Evolutionary conservation across 129 eudicot genomes (phyloP).

Genomic region (sunflower (Helianthus annuus)): DNA sequence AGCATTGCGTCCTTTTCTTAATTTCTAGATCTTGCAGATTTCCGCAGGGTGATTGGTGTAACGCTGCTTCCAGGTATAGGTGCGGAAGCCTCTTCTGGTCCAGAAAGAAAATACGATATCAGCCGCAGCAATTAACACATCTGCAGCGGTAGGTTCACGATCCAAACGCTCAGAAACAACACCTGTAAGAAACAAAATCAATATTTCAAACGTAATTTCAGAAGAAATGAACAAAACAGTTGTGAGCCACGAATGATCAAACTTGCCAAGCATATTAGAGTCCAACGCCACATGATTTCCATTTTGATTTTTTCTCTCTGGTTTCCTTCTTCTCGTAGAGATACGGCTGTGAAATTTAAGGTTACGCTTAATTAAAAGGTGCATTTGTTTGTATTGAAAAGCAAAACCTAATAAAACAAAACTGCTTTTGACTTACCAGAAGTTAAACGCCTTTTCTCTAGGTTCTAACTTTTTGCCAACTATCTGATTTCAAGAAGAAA

Average conservation of each 20-base stretch:
- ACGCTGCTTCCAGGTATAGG: constrained; percentile 59
- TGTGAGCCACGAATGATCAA: constrained; percentile 3
- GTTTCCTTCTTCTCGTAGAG: constrained; percentile 44
- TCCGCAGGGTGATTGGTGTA: constrained; percentile 54
- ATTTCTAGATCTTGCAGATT: constrained; percentile 81
- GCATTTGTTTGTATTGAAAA: constrained; percentile 7
- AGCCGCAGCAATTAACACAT: constrained; percentile 45
- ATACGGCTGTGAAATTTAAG: constrained; percentile 38
- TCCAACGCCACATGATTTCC: constrained; percentile 45
- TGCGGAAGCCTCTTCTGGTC: constrained; percentile 58
- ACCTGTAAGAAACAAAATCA: background rate
- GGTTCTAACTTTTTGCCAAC: constrained; percentile 58
- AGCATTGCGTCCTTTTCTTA: constrained; percentile 59
- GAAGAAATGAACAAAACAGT: background rate
- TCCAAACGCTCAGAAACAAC: constrained; percentile 40
- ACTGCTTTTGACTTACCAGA: constrained; percentile 43
- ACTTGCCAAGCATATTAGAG: constrained; percentile 48
- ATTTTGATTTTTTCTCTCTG: constrained; percentile 30
- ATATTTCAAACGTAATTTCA: background rate
- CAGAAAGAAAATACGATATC: constrained; percentile 50
- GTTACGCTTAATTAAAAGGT: constrained; percentile 6
- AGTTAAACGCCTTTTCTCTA: constrained; percentile 49
- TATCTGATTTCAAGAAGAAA: constrained; percentile 37
- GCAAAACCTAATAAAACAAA: background rate
- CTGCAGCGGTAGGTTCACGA: constrained; percentile 38